Percentiles rank a stretch among this genome's conserved stretches.
Evolutionary conservation across 2,329 filamentous ascomycete genomes (phyloP).

Genomic region (Penicillium sp.): DNA sequence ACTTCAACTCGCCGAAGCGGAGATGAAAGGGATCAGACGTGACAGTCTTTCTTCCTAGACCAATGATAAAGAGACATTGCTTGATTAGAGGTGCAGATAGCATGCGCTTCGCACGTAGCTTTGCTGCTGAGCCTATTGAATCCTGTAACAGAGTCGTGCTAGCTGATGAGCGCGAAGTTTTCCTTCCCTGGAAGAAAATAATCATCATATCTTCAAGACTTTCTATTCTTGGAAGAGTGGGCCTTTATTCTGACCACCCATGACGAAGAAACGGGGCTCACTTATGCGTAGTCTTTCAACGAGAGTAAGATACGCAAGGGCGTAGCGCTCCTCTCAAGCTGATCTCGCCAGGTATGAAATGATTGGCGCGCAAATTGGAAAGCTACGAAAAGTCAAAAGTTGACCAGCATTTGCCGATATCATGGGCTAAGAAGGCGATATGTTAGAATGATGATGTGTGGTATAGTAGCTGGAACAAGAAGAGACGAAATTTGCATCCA

Average conservation of each 20-base stretch:
- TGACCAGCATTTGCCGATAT: not conserved
- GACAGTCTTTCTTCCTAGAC: not conserved
- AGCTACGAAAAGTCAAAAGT: not conserved
- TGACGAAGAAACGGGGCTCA: not conserved
- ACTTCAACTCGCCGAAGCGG: not conserved
- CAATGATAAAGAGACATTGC: not conserved
- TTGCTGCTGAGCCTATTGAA: not conserved
- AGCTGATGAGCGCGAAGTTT: not conserved
- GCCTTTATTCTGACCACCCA: not conserved
- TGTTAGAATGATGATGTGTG: not conserved
- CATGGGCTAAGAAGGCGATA: not conserved
- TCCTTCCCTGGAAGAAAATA: not conserved
- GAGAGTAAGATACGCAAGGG: not conserved
- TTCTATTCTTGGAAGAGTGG: constrained; percentile 1
- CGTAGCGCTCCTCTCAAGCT: not conserved
- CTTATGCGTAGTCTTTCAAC: not conserved
- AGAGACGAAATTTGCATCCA: not conserved
- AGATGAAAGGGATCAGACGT: not conserved
- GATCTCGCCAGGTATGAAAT: not conserved
- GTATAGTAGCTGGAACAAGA: not conserved
- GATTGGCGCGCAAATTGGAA: not conserved
- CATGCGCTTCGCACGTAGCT: not conserved
- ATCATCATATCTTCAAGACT: not conserved
- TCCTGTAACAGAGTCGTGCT: not conserved
- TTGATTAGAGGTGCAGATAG: not conserved